Base-by-base conservation (phyloP, 768 basidiomycete genomes). In the Mycena albidolilacea region DNA sequence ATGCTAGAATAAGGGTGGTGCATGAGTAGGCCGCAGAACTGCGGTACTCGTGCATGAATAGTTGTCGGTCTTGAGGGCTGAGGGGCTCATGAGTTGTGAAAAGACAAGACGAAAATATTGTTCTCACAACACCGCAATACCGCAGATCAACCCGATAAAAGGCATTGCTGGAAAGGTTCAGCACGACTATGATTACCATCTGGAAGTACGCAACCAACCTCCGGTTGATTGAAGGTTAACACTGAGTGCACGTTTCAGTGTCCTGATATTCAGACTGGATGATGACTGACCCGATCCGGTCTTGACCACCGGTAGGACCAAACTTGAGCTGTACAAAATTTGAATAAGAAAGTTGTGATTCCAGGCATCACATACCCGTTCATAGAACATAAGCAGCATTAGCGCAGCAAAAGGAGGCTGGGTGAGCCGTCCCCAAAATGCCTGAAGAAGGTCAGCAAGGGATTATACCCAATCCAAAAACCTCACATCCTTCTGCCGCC, bases 1-100 rank as follows among this genome's bases (percentile, higher is more conserved):
- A 81, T 3, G 77, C 75, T 2, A 76, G 48, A 37, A 81, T 71
- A 55, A 88, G 86, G 0, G 86, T 83, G 7, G 81, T 77, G 1
- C 81, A 75, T 0, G 81, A 83, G 70, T 88, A 86, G 6, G 80
- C 76, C 0, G 84, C 86, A 15, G 80, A 81, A 23, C 81, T 82
- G 19, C 78, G 76, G 61, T 80, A 82, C 73, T 87, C 87, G 76
- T 87, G 83, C 68, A 84, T 80, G 76, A 84, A 87, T 6, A 86
- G 72, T 37, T 84, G 80, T 59, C 82, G 80, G 61, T 88, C 87
- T 23, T 78, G 78, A 0, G 87, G 87, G 76, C 75, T 76, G 39
- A 48, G 12, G 37, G 37, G 14, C 17, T 54, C 23, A 3, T 17
- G 52, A 57, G 15, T 62, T 35, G 15, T 10, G 37, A 41, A 8